phyloP scores from a whole-genome alignment of 2,329 filamentous ascomycete species.

The Alternaria ethzedia region DNA sequence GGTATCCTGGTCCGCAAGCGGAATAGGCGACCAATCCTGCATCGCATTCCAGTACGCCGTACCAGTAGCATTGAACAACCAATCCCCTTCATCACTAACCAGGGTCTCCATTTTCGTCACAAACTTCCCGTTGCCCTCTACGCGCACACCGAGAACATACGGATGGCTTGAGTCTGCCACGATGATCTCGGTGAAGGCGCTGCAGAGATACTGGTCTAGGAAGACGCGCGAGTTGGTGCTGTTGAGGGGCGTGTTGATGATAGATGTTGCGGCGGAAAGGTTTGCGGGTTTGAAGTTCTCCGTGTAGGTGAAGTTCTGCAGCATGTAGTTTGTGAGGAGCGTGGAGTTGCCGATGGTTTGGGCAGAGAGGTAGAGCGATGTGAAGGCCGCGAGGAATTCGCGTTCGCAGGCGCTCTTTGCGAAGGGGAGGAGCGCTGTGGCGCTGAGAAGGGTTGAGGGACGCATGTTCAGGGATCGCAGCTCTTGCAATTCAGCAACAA shows the following conservation, averaged over 20 bases:
- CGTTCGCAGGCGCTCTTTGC: not conserved
- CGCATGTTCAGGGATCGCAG: not conserved
- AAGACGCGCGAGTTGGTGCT: conserved; percentile 24
- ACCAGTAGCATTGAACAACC: conserved; percentile 30
- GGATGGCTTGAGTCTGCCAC: conserved; percentile 20
- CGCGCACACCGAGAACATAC: conserved; percentile 30
- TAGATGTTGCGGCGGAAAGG: conserved; percentile 19
- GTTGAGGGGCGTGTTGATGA: conserved; percentile 24
- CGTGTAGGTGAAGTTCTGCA: conserved; percentile 24
- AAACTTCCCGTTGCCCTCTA: conserved; percentile 17
- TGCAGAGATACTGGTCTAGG: conserved; percentile 26
- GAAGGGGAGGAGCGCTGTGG: not conserved
- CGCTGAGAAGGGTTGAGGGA: not conserved
- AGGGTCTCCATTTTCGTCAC: conserved; percentile 29
- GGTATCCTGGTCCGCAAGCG: conserved; percentile 8
- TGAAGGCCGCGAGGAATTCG: conserved; percentile 21
- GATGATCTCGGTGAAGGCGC: conserved; percentile 30
- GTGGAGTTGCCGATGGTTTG: conserved; percentile 22
- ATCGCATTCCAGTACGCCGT: conserved; percentile 17
- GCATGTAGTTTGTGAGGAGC: conserved; percentile 11
- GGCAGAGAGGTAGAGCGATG: conserved; percentile 21
- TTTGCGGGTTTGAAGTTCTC: conserved; percentile 25
- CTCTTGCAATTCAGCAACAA: too few species aligned
- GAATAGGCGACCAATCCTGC: conserved; percentile 28
- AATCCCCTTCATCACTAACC: conserved; percentile 29